phyloP scores from a whole-genome alignment of 2,329 filamentous ascomycete species.

The Trichoderma pleuroti region DNA sequence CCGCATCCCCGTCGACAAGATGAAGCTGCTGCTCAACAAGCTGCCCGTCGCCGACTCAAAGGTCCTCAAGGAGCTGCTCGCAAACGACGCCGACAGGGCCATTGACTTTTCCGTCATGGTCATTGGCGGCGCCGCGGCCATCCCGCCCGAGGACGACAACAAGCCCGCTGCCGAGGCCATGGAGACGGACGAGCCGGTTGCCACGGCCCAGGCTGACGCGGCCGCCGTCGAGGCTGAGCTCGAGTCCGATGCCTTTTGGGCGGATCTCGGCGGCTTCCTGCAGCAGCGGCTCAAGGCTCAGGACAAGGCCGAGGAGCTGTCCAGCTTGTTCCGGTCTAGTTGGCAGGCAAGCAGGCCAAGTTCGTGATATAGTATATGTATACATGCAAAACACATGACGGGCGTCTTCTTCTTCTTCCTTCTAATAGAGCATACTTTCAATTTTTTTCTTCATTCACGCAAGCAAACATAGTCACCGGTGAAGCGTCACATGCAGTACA shows the following conservation, averaged over 20 bases:
- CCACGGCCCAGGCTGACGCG: slow-evolving; percentile 2
- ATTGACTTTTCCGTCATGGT: slow-evolving; percentile 88
- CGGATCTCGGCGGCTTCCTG: slow-evolving; percentile 77
- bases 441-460: not conserved
- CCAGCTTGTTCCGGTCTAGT: slow-evolving; percentile 64
- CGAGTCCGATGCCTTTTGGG: slow-evolving; percentile 76
- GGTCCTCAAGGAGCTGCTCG: slow-evolving; percentile 68
- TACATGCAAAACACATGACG: not conserved
- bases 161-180: slow-evolving; percentile 21
- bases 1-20: slow-evolving; percentile 66
- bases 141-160: slow-evolving; percentile 43
- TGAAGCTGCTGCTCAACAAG: slow-evolving; percentile 82
- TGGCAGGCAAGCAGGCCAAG: slow-evolving; percentile 54
- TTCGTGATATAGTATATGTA: slow-evolving; percentile 23
- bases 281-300: slow-evolving; percentile 74
- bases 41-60: slow-evolving; percentile 79
- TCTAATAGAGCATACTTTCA: slow-evolving; percentile 1
- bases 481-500: slow-evolving; percentile 6
- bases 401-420: not conserved
- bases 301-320: slow-evolving; percentile 59
- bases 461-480: not conserved
- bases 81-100: slow-evolving; percentile 47
- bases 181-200: not conserved
- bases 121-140: slow-evolving; percentile 62
- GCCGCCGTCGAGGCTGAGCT: slow-evolving; percentile 51